These are phyloP conservation scores for Alternaria sp. DNA, from an alignment of 2,329 filamentous ascomycete species.

Conservation along the genomic window DNA sequence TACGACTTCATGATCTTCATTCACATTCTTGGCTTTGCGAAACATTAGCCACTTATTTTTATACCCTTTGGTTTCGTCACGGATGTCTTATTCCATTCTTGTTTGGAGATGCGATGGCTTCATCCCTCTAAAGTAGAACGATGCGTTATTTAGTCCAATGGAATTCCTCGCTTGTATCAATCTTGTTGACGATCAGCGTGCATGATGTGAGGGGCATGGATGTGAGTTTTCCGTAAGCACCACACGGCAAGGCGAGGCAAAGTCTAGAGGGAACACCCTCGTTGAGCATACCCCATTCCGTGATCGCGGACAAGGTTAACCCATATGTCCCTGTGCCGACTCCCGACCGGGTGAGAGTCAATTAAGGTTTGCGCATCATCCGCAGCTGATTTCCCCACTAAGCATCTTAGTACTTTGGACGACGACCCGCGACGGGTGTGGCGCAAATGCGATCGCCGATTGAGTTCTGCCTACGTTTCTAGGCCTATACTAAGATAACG, in stretches of 20 bases:
- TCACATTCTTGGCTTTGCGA: neutral
- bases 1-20: constrained; percentile 4
- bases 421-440: neutral
- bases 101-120: neutral
- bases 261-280: neutral
- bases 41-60: neutral
- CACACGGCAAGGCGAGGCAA: neutral
- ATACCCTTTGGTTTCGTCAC: constrained; percentile 7
- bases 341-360: neutral
- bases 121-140: neutral
- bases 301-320: neutral
- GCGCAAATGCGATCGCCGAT: constrained; percentile 1
- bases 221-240: neutral
- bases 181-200: neutral
- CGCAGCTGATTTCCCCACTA: neutral
- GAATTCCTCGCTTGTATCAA: neutral
- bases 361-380: neutral
- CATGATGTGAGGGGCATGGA: neutral
- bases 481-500: neutral
- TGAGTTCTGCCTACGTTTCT: neutral
- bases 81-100: neutral
- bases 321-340: neutral
- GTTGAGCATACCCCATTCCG: neutral
- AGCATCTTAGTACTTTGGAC: neutral
- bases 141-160: neutral